Evolutionary conservation across 441 rosid species (phyloP), one percentile per base, ranked within the genome.

Genomic region (Erysimum cheiri): DNA sequence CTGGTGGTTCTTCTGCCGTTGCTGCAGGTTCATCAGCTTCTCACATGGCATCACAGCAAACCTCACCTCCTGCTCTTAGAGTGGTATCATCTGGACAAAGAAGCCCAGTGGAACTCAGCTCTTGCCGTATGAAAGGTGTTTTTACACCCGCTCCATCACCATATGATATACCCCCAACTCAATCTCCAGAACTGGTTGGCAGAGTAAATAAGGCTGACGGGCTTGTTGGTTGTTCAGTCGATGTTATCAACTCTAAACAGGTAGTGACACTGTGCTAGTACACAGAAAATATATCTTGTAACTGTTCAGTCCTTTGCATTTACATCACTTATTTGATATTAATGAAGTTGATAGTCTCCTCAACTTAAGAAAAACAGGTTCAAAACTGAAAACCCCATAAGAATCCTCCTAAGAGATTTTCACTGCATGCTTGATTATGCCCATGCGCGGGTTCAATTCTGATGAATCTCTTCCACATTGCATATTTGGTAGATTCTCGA

Each of bases 51-150:
- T 67, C 93, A 19, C 96, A 84, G 55, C 96, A 80, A 73, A 76
- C 76, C 60, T 83, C 87, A 52, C 83, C 87, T 75, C 54, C 93
- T 75, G 73, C 89, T 57, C 76, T 87, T 40, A 83, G 80, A 83
- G 92, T 86, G 69, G 80, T 81, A 64, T 81, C 91, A 71, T 77
- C 96, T 53, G 85, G 86, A 61, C 84, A 65, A 64, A 83, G 44
- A 61, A 79, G 84, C 71, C 79, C 92, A 40, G 80, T 80, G 58
- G 99, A 92, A 73, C 81, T 87, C 82, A 87, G 82, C 80, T 68
- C 96, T 60, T 78, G 84, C 76, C 88, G 73, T 55, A 77, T 85
- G 88, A 95, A 95, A 85, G 90, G 96, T 80, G 85, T 87, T 78
- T 89, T 85, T 77, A 37, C 80, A 72, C 96, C 95, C 31, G 77